Evolutionary conservation across 495 filamentous ascomycete genomes (phyloP).

Genomic region (Wilcoxina mikolae): DNA sequence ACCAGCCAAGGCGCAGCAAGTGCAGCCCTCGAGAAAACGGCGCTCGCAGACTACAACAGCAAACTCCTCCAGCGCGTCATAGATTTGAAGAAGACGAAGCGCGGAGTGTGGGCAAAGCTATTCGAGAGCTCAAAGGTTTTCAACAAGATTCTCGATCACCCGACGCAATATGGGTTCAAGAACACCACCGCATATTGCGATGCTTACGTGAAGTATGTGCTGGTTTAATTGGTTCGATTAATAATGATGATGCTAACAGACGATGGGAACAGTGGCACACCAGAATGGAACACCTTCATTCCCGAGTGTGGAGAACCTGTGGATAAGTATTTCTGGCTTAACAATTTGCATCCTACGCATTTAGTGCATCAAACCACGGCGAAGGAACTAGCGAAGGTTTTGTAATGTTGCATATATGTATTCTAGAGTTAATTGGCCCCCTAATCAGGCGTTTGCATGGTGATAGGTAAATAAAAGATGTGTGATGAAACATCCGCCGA

Average conservation of each 20-base stretch:
- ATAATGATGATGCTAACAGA: background rate
- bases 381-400: conserved; percentile 34
- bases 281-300: conserved; percentile 35
- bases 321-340: conserved; percentile 50
- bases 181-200: conserved; percentile 42
- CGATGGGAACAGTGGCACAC: conserved; percentile 36
- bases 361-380: conserved; percentile 45
- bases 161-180: conserved; percentile 35
- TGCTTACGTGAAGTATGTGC: conserved; percentile 41
- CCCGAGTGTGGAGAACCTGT: conserved; percentile 35
- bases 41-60: conserved; percentile 24
- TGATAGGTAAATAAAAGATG: too few species aligned
- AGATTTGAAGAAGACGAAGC: conserved; percentile 29
- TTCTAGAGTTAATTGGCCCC: too few species aligned
- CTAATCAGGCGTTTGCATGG: too few species aligned
- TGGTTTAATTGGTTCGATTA: background rate
- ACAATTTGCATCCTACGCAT: conserved; percentile 46
- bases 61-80: conserved; percentile 28
- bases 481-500: too few species aligned
- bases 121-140: conserved; percentile 39
- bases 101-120: conserved; percentile 33
- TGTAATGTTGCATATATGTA: too few species aligned
- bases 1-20: conserved; percentile 22
- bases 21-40: conserved; percentile 26
- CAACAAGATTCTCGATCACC: conserved; percentile 41